Evolutionary conservation across 2,329 filamentous ascomycete species (phyloP).

Genomic region (Parafenestella ontariensis): DNA sequence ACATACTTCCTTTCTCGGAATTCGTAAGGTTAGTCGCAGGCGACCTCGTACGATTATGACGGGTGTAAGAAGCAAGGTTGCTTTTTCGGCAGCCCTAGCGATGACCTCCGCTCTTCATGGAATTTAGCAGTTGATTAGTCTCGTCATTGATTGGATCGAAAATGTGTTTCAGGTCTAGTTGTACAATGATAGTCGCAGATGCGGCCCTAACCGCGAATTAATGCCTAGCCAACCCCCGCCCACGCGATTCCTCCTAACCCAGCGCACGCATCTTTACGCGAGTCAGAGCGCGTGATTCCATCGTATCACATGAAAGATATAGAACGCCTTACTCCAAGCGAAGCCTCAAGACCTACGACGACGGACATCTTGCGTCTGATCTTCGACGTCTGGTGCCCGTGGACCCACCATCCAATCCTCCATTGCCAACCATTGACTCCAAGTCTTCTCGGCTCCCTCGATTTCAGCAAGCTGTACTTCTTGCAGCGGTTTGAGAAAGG

Average conservation of each 20-base stretch:
- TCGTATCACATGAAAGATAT: conserved; percentile 17
- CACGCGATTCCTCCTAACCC: conserved; percentile 12
- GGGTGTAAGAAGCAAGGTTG: no score
- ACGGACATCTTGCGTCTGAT: conserved; percentile 28
- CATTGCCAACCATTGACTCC: conserved; percentile 96
- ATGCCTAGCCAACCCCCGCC: conserved; percentile 19
- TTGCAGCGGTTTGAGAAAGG: conserved; percentile 85
- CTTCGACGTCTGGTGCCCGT: conserved; percentile 64
- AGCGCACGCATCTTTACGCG: conserved; percentile 12
- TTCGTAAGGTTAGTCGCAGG: no score
- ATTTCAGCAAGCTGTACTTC: conserved; percentile 81
- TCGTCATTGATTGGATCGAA: neutral
- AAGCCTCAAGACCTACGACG: conserved; percentile 28
- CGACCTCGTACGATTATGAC: no score
- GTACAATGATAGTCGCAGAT: neutral
- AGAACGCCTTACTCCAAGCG: conserved; percentile 33
- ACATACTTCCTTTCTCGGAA: no score
- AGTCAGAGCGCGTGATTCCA: conserved; percentile 9
- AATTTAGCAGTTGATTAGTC: neutral
- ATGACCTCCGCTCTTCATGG: neutral
- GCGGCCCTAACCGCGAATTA: conserved; percentile 11
- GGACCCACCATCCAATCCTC: conserved; percentile 99
- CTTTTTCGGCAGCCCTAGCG: neutral
- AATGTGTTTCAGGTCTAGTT: neutral
- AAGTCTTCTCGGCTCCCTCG: conserved; percentile 78